Percentiles rank a stretch among this genome's conserved stretches.
These are phyloP conservation scores for Cyberlindnera japonica DNA, from an alignment of 805 yeast species.

Conservation along the genomic window DNA sequence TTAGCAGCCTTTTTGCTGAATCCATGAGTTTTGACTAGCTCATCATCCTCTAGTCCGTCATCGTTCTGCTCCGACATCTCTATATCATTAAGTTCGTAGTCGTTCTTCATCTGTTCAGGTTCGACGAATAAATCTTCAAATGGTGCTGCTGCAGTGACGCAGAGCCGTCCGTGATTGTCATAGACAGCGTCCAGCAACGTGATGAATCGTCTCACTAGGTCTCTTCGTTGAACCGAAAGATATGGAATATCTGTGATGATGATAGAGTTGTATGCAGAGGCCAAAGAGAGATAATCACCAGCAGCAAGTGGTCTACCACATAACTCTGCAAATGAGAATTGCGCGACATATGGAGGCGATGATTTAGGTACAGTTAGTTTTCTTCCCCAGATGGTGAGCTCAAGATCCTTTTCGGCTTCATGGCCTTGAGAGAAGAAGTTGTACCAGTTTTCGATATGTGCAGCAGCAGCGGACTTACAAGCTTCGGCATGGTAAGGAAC, in stretches of 20 bases:
- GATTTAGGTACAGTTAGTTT: slow-evolving; percentile 69
- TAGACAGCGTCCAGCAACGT: slow-evolving; percentile 95
- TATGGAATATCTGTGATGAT: slow-evolving; percentile 93
- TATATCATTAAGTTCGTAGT: slow-evolving; percentile 28
- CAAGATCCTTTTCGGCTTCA: slow-evolving; percentile 33
- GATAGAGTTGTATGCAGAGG: slow-evolving; percentile 68
- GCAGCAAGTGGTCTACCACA: slow-evolving; percentile 90
- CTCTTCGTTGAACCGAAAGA: slow-evolving; percentile 72
- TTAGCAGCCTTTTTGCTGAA: slow-evolving; percentile 68
- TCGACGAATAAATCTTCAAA: slow-evolving; percentile 85
- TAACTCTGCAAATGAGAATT: slow-evolving; percentile 78
- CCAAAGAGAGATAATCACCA: slow-evolving; percentile 87
- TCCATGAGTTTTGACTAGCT: slow-evolving; percentile 70
- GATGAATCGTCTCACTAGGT: slow-evolving; percentile 84
- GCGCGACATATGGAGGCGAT: slow-evolving; percentile 79
- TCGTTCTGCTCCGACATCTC: slow-evolving; percentile 22
- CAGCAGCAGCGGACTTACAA: slow-evolving; percentile 46
- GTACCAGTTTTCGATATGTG: slow-evolving; percentile 78
- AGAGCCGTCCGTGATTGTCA: slow-evolving; percentile 83
- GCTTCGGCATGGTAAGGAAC: slow-evolving; percentile 48
- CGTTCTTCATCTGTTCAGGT: slow-evolving; percentile 50
- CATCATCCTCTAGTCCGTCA: slow-evolving; percentile 29
- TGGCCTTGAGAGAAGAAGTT: slow-evolving; percentile 67
- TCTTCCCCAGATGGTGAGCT: slow-evolving; percentile 83
- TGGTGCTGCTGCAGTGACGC: slow-evolving; percentile 85